Conservation (phyloP, 2,329 filamentous ascomycete species). For the Fusarium euwallaceae region DNA sequence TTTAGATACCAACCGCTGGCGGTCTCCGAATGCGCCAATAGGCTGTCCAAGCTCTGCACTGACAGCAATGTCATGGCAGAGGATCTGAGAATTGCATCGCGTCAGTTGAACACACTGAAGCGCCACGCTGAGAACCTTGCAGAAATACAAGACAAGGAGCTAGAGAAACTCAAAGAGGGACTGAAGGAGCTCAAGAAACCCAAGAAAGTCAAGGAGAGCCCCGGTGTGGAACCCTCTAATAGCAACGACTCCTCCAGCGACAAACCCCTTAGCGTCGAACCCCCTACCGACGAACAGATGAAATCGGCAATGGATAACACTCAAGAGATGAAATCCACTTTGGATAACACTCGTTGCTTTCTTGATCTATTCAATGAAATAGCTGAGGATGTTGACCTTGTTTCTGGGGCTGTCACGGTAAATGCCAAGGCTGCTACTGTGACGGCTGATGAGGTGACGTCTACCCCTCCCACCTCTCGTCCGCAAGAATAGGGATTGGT, state of each 20-base stretch:
- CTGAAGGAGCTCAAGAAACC: too few relatives aligned
- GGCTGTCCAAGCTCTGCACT: fast-evolving
- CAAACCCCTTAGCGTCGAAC: too few relatives aligned
- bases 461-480: neutral
- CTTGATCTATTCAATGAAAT: neutral
- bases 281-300: too few relatives aligned
- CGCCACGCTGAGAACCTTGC: neutral
- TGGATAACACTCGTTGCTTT: neutral
- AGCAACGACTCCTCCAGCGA: too few relatives aligned
- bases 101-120: neutral
- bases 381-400: neutral
- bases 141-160: neutral
- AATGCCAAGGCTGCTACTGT: neutral
- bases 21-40: neutral
- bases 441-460: neutral
- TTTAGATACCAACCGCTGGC: neutral
- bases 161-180: too few relatives aligned
- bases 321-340: fast-evolving
- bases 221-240: too few relatives aligned
- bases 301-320: too few relatives aligned
- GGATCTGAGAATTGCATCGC: neutral
- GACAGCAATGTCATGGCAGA: neutral
- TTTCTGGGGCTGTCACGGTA: neutral
- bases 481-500: neutral
- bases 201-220: too few relatives aligned